A percentile compares a stretch with the other conserved stretches of the same genome.
Evolutionary conservation across 106 monocot species (phyloP).

Genomic region (Dendrobium officinale): DNA sequence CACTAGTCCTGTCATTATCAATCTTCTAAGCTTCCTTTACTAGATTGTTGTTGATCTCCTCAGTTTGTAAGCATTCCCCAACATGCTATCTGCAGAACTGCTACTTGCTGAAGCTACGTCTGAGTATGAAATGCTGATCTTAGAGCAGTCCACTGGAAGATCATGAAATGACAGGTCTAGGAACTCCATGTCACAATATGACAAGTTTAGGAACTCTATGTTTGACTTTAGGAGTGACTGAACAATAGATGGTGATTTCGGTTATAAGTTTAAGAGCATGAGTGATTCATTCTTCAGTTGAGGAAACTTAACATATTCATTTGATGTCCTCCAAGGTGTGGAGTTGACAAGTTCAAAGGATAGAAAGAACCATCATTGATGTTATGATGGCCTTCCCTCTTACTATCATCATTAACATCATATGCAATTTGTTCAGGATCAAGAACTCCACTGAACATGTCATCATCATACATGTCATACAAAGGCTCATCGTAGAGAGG

Average conservation of each 20-base stretch:
- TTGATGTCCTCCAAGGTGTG: slow-evolving; percentile 12
- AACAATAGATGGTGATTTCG: slow-evolving; percentile 8
- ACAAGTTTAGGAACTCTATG: slow-evolving; percentile 54
- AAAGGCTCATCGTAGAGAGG: no score
- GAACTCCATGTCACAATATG: slow-evolving; percentile 49
- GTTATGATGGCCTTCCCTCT: no score
- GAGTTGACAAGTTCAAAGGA: slow-evolving; percentile 70
- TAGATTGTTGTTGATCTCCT: slow-evolving; percentile 2
- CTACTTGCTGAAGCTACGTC: background rate
- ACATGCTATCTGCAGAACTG: slow-evolving; percentile 14
- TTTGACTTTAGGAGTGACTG: slow-evolving; percentile 14
- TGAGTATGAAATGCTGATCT: no score
- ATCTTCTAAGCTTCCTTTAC: slow-evolving; percentile 15
- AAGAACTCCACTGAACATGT: no score
- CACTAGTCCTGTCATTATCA: slow-evolving; percentile 13
- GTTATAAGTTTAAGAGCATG: background rate
- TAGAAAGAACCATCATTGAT: slow-evolving; percentile 40
- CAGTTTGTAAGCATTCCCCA: slow-evolving; percentile 20
- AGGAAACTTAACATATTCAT: slow-evolving; percentile 5
- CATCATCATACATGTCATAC: no score
- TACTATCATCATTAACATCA: no score
- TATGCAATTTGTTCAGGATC: no score
- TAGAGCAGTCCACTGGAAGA: background rate
- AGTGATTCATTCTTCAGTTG: slow-evolving; percentile 13
- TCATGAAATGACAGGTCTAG: slow-evolving; percentile 19